Evolutionary conservation across 2,329 filamentous ascomycete species (phyloP), one percentile per base, ranked within the genome.

Genomic region (Chrysoporthe austroafricana): DNA sequence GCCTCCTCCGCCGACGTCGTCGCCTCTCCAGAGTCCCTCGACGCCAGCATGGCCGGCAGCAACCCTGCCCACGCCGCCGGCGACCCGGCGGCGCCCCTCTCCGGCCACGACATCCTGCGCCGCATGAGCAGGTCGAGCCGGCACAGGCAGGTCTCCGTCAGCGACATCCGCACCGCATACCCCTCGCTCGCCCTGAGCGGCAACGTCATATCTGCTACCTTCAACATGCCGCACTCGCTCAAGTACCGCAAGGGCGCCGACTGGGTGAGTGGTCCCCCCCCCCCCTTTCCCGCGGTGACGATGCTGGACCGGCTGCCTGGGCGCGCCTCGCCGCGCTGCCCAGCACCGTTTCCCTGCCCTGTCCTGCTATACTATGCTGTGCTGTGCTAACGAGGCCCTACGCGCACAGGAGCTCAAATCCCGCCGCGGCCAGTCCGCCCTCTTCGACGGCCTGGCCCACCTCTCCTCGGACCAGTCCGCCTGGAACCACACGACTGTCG

Each of bases 401-500:
- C 21, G 21, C 21, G 13, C 64, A 34, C 71, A 95, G 92, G 88
- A 92, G 76, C 82, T 97, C 66, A 88, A 88, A 73, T 84, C 89
- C 69, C 91, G 94, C 36, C 91, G 91, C 69, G 95, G 95, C 66
- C 95, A 94, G 68, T 97, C 95, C 14, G 94, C 95, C 18, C 86
- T 98, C 44, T 96, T 96, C 79, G 94, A 97, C 78, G 94, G 94
- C 11, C 94, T 98, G 75, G 88, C 90, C 66, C 90, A 96, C 79
- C 88, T 98, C 57, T 92, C 94, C 3, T 96, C 94, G n/a, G 85
- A 91, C 66, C 86, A 91, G 56, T 90, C 91, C 2, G 89, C 91
- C 26, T 98, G 94, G 94, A 93, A 94, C 74, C 95, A 97, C 80
- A 96, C 90, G 0, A 86, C 97, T 6, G 92, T 98, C 64, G 94